Conservation (phyloP, 495 filamentous ascomycete species). For the Lasiosphaeriaceae sp. region DNA sequence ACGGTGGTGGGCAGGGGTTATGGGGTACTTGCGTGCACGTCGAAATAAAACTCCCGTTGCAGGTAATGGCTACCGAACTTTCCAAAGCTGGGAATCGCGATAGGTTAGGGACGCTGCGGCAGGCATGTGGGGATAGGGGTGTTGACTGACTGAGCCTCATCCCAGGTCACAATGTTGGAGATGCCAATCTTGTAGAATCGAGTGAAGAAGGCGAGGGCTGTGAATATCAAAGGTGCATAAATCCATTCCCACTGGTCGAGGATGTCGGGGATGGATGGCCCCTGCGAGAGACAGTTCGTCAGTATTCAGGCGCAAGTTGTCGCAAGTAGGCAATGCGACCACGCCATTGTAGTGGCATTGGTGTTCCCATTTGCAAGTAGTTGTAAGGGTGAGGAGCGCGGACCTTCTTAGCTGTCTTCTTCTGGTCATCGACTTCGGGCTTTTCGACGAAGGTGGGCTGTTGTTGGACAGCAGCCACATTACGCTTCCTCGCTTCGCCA, state of each 20-base stretch:
- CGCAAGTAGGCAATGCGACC: neutral
- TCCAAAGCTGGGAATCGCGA: conserved; percentile 65
- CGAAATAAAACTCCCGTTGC: conserved; percentile 99
- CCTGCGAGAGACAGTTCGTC: conserved; percentile 23
- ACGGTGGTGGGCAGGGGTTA: conserved; percentile 1
- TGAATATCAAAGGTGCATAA: conserved; percentile 85
- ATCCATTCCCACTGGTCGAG: conserved; percentile 82
- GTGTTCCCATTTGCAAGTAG: neutral
- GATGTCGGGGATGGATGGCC: conserved; percentile 53
- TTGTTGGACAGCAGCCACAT: conserved; percentile 55
- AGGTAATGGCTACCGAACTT: conserved; percentile 99
- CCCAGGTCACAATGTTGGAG: conserved; percentile 96
- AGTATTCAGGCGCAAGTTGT: neutral
- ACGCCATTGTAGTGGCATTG: neutral
- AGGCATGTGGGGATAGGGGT: neutral
- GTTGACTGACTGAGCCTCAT: conserved; percentile 86
- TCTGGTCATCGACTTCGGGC: conserved; percentile 58
- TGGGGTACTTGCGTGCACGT: conserved; percentile 56
- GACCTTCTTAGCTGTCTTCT: conserved; percentile 60
- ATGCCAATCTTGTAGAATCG: conserved; percentile 92
- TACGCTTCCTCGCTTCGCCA: conserved; percentile 71
- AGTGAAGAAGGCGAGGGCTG: conserved; percentile 85
- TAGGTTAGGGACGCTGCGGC: conserved; percentile 24
- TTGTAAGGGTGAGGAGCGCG: conserved; percentile 5
- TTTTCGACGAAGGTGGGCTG: conserved; percentile 32